These are phyloP conservation scores for Blastobotrys muscicola DNA, from an alignment of 805 yeast genomes.

Conservation along the genomic window DNA sequence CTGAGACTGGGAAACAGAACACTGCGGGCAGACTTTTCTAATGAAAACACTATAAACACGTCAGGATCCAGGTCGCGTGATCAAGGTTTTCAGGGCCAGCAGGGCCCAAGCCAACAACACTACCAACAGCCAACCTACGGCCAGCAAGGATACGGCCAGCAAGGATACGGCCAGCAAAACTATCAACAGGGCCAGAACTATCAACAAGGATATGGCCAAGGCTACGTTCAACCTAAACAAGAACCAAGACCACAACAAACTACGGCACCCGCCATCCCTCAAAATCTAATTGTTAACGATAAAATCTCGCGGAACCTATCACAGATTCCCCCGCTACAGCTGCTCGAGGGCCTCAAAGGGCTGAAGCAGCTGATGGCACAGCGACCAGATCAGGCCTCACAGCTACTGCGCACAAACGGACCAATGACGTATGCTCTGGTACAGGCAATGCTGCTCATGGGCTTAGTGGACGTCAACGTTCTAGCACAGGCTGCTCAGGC, in stretches of 20 bases:
- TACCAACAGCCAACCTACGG: neutral
- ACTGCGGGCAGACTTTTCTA: constrained; percentile 18
- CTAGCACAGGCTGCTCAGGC: constrained; percentile 18
- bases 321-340: constrained; percentile 39
- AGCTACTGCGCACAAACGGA: constrained; percentile 51
- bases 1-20: constrained; percentile 12
- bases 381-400: constrained; percentile 51
- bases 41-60: constrained; percentile 8
- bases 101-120: neutral
- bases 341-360: constrained; percentile 42
- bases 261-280: constrained; percentile 29
- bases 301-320: constrained; percentile 41
- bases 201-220: too few relatives aligned
- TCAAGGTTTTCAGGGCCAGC: too few relatives aligned
- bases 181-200: too few relatives aligned
- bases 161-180: too few relatives aligned
- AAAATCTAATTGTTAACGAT: constrained; percentile 27
- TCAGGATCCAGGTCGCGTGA: constrained; percentile 1
- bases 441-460: constrained; percentile 47
- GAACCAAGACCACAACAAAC: too few relatives aligned
- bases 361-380: constrained; percentile 48
- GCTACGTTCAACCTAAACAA: too few relatives aligned
- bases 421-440: constrained; percentile 71
- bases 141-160: too few relatives aligned
- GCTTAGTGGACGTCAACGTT: constrained; percentile 24